Percentiles rank a stretch among this genome's conserved stretches.
These are phyloP conservation scores for Cladosporium sp. DNA, from an alignment of 2,329 filamentous ascomycete species.

Conservation along the genomic window DNA sequence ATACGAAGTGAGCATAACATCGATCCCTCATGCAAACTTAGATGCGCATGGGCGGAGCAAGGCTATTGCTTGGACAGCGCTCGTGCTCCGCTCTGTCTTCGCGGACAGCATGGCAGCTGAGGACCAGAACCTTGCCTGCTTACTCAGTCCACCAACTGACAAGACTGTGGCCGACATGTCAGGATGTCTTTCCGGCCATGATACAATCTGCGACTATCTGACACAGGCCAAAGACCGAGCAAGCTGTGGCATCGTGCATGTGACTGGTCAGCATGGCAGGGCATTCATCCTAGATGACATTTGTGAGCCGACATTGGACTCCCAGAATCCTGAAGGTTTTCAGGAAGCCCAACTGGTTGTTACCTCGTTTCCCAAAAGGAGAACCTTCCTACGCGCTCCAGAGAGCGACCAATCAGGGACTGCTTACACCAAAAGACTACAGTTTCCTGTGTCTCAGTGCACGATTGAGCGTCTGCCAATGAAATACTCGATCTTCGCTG, in stretches of 20 bases:
- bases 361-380: constrained; percentile 47
- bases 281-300: constrained; percentile 17
- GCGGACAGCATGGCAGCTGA: constrained; percentile 9
- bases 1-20: constrained; percentile 14
- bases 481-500: constrained; percentile 45
- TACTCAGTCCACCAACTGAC: constrained; percentile 12
- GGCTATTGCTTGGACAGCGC: constrained; percentile 6
- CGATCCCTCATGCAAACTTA: background rate
- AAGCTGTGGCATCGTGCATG: constrained; percentile 17
- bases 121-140: constrained; percentile 14
- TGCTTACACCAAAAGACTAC: constrained; percentile 41
- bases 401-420: constrained; percentile 16
- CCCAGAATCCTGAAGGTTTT: background rate
- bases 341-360: constrained; percentile 9
- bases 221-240: background rate
- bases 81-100: constrained; percentile 13
- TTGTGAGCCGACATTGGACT: background rate
- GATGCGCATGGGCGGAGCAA: background rate
- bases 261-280: constrained; percentile 15
- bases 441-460: constrained; percentile 48
- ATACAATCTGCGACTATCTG: background rate
- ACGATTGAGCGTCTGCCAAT: constrained; percentile 45
- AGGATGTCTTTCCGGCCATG: constrained; percentile 1
- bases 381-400: constrained; percentile 50
- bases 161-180: background rate